Conservation (phyloP, 768 basidiomycete species). For the Collybiopsis luxurians region DNA sequence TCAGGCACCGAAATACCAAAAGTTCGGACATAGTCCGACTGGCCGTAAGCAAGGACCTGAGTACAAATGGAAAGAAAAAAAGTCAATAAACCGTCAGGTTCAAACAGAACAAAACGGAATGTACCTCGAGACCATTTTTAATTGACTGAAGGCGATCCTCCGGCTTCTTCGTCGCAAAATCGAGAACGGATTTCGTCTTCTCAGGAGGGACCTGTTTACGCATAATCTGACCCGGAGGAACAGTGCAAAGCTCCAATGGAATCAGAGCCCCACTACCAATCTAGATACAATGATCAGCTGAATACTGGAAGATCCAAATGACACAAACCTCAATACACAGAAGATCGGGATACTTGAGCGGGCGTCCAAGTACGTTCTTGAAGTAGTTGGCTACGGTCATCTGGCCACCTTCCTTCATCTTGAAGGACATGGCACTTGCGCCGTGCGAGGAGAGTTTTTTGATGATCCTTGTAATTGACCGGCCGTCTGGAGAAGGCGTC, state of each 20-base stretch:
- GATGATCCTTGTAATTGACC: conserved; percentile 49
- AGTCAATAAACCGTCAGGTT: neutral
- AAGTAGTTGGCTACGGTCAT: conserved; percentile 59
- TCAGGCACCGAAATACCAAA: conserved; percentile 68
- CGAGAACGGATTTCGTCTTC: conserved; percentile 59
- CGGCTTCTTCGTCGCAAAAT: conserved; percentile 65
- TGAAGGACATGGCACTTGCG: conserved; percentile 49
- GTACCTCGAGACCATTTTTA: conserved; percentile 48
- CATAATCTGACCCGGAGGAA: conserved; percentile 65
- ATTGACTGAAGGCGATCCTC: conserved; percentile 55
- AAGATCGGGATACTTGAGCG: conserved; percentile 58
- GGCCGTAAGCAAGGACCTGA: conserved; percentile 64
- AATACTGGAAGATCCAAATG: no score
- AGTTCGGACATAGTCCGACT: conserved; percentile 70
- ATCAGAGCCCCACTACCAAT: conserved; percentile 59
- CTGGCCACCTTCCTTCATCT: conserved; percentile 40
- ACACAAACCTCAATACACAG: conserved; percentile 76
- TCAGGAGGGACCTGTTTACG: conserved; percentile 68
- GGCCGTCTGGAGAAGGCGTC: conserved; percentile 32
- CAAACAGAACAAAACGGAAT: conserved; percentile 4
- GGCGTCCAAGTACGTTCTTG: conserved; percentile 44
- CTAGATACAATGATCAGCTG: conserved; percentile 28
- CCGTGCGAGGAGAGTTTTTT: conserved; percentile 55
- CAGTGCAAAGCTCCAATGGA: conserved; percentile 60
- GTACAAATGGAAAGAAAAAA: neutral